Evolutionary conservation across 345 rosid species (phyloP), one percentile per base, ranked within the genome.

Genomic region (Corchorus capsularis): DNA sequence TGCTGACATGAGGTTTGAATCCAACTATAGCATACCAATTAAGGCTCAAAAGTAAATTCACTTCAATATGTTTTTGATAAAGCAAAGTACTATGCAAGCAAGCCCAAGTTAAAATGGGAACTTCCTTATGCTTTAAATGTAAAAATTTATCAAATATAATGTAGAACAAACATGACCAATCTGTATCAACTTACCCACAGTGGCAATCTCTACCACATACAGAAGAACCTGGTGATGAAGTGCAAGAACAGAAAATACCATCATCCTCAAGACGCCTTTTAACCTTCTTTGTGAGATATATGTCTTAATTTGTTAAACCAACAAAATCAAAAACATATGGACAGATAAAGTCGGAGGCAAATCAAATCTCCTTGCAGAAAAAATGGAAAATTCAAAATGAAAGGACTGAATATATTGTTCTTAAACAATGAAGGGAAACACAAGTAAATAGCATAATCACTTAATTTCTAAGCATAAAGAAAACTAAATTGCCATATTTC

Each of bases 171-270:
- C 6, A 5, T 59, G 43, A 59, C 43, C 41, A 72, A 59, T 15
- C 4, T 45, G 45, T 41, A 59, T 37, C 27, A 72, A 45, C 97
- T 84, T 93, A 96, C 99, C 98, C 97, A 60, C 99, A 96, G 77
- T 92, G 98, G 88, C 99, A 94, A 81, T 94, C 95, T 85, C 89
- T 88, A 16, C 82, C 94, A 66, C 99, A 94, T 12, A 89, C 88
- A 41, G 94, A 82, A 77, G 91, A 88, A 80, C 82, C 93, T 6
- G 89, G 87, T 22, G 91, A 84, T 52, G 83, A 59, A 71, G 84
- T 83, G 80, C 98, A 94, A 75, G 99, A 90, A 82, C 99, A 96
- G 85, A 96, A 96, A 71, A 96, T 96, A 63, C 99, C 99, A 83
- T 96, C 97, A 83, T 94, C 98, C 20, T 93, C 93, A 66, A 85